Base-by-base conservation (phyloP, 2,329 filamentous ascomycete genomes). In the Beauveria medogensis region DNA sequence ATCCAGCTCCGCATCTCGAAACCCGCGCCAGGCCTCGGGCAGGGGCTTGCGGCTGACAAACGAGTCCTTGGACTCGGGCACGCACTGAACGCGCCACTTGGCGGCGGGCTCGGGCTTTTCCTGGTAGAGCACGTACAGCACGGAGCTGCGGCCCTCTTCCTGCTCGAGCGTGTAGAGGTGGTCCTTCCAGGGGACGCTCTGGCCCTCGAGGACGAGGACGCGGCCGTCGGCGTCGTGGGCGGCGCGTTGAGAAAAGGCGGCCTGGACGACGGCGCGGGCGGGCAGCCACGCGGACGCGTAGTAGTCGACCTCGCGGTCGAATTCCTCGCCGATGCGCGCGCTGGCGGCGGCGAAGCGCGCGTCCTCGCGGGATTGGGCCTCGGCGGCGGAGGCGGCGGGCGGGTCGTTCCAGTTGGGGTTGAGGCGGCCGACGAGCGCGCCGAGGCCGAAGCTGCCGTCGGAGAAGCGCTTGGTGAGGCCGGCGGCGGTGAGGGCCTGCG, bases 51-150 rank as follows among this genome's bases (percentile, higher is more conserved):
- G 85, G 77, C 92, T 97, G 74, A 91, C 83, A 71, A 99, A 99
- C 63, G 91, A 94, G 70, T 90, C 88, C 72, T 89, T 87, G 72
- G 85, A 84, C 62, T 90, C 86, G 53, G 91, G 90, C n/a, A 97
- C 94, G 64, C 89, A 88, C 75, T 97, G 92, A 63, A 99, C 89
- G 62, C 94, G 86, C 94, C 94, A 97, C 77, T 94, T 96, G 70
- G 88, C 82, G 65, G 84, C 88, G 51, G 86, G 83, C 50, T 82
- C 80, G 30, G 86, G 83, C 69, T 84, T 90, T 78, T 99, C 93
- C 0, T 92, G 89, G 75, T 97, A 97, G 28, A 97, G 79, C 16
- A 96, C 92, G 71, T 97, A 97, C 55, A 92, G 80, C 4, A 93
- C 86, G 67, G 70, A 70, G 8, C 72, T 66, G 20, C 85, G 83